phyloP scores from a whole-genome alignment of 2,329 filamentous ascomycete genomes.

The Paraphoma chrysanthemicola region DNA sequence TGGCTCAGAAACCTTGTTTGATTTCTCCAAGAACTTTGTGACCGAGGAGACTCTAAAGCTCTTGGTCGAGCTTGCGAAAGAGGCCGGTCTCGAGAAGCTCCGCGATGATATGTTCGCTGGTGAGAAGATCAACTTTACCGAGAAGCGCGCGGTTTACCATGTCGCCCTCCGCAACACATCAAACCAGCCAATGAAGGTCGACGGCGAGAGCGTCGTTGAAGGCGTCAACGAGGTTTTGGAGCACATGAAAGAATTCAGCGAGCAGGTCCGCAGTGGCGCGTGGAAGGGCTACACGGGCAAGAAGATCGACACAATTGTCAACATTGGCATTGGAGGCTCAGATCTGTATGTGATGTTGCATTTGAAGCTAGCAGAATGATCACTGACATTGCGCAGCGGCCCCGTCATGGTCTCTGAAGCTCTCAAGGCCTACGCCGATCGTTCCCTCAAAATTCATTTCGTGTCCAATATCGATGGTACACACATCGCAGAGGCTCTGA shows the following conservation, averaged over 20 bases:
- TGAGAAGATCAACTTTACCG: conserved; percentile 99
- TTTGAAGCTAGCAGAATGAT: background rate
- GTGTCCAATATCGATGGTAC: conserved; percentile 99
- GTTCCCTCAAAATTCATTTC: conserved; percentile 90
- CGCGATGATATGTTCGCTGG: conserved; percentile 97
- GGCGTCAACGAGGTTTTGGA: conserved; percentile 90
- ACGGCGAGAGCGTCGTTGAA: conserved; percentile 92
- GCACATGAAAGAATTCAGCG: conserved; percentile 98
- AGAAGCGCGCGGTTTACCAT: conserved; percentile 95
- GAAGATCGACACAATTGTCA: conserved; percentile 95
- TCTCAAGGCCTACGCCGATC: conserved; percentile 90
- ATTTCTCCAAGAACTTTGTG: conserved; percentile 99
- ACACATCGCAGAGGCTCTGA: conserved; percentile 92
- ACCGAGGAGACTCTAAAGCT: conserved; percentile 89
- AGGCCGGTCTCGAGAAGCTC: conserved; percentile 90
- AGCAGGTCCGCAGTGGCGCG: conserved; percentile 89
- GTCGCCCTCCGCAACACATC: conserved; percentile 88
- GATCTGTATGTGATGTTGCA: conserved; percentile 73
- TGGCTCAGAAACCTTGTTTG: conserved; percentile 87
- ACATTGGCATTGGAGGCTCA: conserved; percentile 96
- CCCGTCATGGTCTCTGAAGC: conserved; percentile 99
- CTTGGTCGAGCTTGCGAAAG: conserved; percentile 87
- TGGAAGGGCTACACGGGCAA: conserved; percentile 99
- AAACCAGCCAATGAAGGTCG: conserved; percentile 81
- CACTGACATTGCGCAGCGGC: conserved; percentile 61